These are phyloP conservation scores for Fusarium sublunatum DNA, from an alignment of 2,329 filamentous ascomycete species.

Conservation along the genomic window DNA sequence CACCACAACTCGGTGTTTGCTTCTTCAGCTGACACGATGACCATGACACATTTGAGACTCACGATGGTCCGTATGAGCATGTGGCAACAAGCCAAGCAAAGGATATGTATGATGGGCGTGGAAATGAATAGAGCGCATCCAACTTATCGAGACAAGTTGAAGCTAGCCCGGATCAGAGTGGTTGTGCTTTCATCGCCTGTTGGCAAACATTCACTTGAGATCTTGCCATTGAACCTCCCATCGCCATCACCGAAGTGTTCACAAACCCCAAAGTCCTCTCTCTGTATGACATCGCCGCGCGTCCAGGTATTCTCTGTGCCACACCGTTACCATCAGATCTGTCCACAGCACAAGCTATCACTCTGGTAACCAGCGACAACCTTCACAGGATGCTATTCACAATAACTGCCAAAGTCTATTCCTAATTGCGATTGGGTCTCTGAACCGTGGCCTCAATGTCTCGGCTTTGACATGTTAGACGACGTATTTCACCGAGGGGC, in stretches of 20 bases:
- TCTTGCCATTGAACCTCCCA: neutral
- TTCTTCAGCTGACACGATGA: too few relatives aligned
- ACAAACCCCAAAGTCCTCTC: neutral
- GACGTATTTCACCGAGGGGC: conserved; percentile 12
- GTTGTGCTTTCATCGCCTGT: neutral
- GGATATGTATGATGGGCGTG: too few relatives aligned
- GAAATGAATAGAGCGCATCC: too few relatives aligned
- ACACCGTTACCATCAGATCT: neutral
- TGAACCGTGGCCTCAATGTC: conserved; percentile 8
- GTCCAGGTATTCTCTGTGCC: conserved; percentile 15
- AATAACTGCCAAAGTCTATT: conserved; percentile 2
- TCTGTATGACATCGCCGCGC: conserved; percentile 26
- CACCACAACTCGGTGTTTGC: too few relatives aligned
- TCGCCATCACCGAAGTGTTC: neutral
- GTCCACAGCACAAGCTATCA: neutral
- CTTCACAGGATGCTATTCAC: neutral
- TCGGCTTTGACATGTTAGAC: conserved; percentile 16
- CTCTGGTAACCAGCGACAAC: neutral
- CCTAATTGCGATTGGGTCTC: conserved; percentile 23
- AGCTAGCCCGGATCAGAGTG: too few relatives aligned
- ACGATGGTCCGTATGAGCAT: too few relatives aligned
- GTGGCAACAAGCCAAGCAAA: too few relatives aligned
- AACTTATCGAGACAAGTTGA: too few relatives aligned
- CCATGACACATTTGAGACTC: too few relatives aligned
- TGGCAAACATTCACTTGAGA: too few relatives aligned